A percentile compares a stretch with the other conserved stretches of the same genome.
These are phyloP conservation scores for Luzula sylvatica DNA, from an alignment of 176 grass and related monocot genomes.

Conservation along the genomic window DNA sequence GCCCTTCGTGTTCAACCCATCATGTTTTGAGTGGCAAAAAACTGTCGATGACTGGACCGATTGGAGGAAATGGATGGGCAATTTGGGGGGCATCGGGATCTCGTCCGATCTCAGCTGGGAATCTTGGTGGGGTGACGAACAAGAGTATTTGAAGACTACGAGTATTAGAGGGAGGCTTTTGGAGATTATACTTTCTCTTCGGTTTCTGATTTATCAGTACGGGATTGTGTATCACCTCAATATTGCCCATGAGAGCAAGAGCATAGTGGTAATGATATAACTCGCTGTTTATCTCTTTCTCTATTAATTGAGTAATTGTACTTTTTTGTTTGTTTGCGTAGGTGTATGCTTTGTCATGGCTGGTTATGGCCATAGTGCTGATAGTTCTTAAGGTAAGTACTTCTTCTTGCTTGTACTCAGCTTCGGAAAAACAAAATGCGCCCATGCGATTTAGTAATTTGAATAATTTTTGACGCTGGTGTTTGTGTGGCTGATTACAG, in stretches of 20 bases:
- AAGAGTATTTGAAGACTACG: slow-evolving; percentile 61
- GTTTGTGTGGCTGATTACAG: slow-evolving; percentile 35
- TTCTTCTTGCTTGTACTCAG: slow-evolving; percentile 10
- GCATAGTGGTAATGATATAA: slow-evolving; percentile 49
- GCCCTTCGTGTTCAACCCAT: slow-evolving; percentile 84
- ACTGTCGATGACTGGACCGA: slow-evolving; percentile 89
- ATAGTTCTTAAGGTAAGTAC: slow-evolving; percentile 77
- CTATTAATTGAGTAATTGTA: background rate
- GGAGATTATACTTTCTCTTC: slow-evolving; percentile 78
- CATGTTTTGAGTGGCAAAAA: slow-evolving; percentile 90
- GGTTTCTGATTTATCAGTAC: slow-evolving; percentile 96
- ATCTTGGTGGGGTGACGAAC: slow-evolving; percentile 81
- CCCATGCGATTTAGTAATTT: background rate
- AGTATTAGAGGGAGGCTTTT: slow-evolving; percentile 55
- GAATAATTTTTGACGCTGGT: slow-evolving; percentile 5
- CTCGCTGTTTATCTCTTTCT: background rate
- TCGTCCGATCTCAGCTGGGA: slow-evolving; percentile 70
- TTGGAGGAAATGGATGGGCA: slow-evolving; percentile 83
- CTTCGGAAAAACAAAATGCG: no score
- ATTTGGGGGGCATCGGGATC: slow-evolving; percentile 72
- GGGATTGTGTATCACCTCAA: slow-evolving; percentile 94
- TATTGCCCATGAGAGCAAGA: slow-evolving; percentile 48
- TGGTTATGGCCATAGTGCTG: slow-evolving; percentile 86
- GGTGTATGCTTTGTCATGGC: slow-evolving; percentile 91
- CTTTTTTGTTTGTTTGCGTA: slow-evolving; percentile 15